Conservation (phyloP, 2,329 filamentous ascomycete species). For the Paradendryphiella salina region DNA sequence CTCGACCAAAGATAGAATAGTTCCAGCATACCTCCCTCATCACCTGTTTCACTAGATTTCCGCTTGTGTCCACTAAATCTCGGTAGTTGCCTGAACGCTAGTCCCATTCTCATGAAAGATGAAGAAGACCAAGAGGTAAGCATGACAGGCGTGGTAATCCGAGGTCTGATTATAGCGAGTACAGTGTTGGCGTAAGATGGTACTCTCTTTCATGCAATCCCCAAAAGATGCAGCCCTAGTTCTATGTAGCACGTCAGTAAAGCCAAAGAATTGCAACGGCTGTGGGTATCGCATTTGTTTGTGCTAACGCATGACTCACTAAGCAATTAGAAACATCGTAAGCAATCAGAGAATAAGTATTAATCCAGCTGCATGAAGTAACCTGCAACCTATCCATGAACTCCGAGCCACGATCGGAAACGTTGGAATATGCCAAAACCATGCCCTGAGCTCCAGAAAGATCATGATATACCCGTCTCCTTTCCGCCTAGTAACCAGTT, state of each 20-base stretch:
- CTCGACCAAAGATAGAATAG: too few relatives aligned
- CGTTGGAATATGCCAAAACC: conserved; percentile 18
- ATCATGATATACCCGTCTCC: conserved; percentile 12
- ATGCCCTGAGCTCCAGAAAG: conserved; percentile 15
- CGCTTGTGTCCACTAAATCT: too few relatives aligned
- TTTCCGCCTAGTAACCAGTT: conserved; percentile 46
- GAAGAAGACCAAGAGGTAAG: too few relatives aligned
- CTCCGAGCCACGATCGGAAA: conserved; percentile 22
- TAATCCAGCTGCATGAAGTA: conserved; percentile 31
- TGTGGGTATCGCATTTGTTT: not conserved
- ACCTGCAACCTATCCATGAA: conserved; percentile 29
- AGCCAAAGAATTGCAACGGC: not conserved
- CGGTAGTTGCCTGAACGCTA: too few relatives aligned
- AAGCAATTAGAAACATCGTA: not conserved
- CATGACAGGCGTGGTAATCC: too few relatives aligned
- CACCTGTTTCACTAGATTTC: too few relatives aligned
- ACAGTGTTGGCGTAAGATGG: not conserved
- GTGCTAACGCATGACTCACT: not conserved
- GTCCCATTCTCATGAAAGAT: too few relatives aligned
- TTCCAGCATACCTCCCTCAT: too few relatives aligned
- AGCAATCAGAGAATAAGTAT: conserved; percentile 15
- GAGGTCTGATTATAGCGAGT: too few relatives aligned
- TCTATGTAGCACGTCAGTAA: not conserved
- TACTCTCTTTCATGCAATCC: not conserved
- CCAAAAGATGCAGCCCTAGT: too few relatives aligned